Percentiles rank a stretch among this genome's conserved stretches.
Evolutionary conservation across 306 rosid species (phyloP).

Genomic region (Corylus heterophylla): DNA sequence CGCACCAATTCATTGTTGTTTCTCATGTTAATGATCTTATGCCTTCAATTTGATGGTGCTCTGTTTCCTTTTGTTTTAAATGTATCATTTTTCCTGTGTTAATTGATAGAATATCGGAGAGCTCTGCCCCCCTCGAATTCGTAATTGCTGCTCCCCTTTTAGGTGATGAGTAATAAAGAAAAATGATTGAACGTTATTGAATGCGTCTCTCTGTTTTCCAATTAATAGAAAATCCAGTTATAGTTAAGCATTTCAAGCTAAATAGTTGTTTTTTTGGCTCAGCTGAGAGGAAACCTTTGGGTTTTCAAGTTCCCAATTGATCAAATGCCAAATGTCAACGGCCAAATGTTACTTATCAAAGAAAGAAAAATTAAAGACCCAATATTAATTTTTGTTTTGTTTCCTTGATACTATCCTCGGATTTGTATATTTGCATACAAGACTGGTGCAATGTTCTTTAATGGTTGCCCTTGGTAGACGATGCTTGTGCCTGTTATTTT

Average conservation of each 20-base stretch:
- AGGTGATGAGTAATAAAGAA: neutral
- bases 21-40: neutral
- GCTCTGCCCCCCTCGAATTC: neutral
- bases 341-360: neutral
- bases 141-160: neutral
- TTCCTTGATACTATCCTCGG: neutral
- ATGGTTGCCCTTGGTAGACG: neutral
- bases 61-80: neutral
- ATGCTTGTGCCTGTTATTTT: neutral
- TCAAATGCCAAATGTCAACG: neutral
- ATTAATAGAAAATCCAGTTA: neutral
- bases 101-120: neutral
- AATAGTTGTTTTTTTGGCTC: neutral
- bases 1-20: neutral
- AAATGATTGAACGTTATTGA: neutral
- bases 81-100: neutral
- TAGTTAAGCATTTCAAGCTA: neutral
- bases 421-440: neutral
- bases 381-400: neutral
- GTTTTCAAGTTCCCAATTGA: neutral
- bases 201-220: conserved; percentile 1
- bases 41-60: neutral
- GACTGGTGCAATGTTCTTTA: neutral
- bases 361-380: too few species aligned
- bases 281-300: neutral